These are phyloP conservation scores for Yamadazyma tumulicola DNA, from an alignment of 805 yeast species.

Conservation along the genomic window DNA sequence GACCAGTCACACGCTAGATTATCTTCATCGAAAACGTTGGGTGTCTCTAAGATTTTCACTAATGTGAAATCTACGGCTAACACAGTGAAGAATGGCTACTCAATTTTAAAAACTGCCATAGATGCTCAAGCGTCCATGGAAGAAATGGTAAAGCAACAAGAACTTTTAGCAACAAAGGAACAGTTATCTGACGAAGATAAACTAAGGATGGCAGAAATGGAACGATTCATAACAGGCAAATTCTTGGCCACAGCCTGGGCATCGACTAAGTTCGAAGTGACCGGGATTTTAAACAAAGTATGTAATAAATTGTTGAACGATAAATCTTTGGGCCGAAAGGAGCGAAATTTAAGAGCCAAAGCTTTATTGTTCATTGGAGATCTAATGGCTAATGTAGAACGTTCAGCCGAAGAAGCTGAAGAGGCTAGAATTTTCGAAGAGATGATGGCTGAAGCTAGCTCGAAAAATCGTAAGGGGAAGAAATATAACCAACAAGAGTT, in stretches of 20 bases:
- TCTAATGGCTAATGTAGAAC: slow-evolving; percentile 58
- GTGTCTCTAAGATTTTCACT: slow-evolving; percentile 80
- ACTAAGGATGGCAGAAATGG: slow-evolving; percentile 60
- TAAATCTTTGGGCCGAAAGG: slow-evolving; percentile 53
- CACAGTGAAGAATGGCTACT: slow-evolving; percentile 78
- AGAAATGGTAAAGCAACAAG: slow-evolving; percentile 71
- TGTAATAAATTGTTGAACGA: slow-evolving; percentile 52
- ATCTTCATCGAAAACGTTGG: slow-evolving; percentile 76
- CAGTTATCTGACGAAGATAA: slow-evolving; percentile 34
- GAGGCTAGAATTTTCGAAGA: slow-evolving; percentile 92
- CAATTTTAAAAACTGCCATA: slow-evolving; percentile 75
- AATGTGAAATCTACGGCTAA: slow-evolving; percentile 81
- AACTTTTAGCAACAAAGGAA: slow-evolving; percentile 32
- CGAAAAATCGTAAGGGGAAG: slow-evolving; percentile 42
- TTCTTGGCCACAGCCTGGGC: slow-evolving; percentile 94
- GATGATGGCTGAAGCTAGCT: slow-evolving; percentile 78
- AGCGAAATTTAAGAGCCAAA: slow-evolving; percentile 71
- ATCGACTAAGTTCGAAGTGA: slow-evolving; percentile 82
- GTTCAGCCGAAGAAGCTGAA: slow-evolving; percentile 87
- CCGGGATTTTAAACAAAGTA: slow-evolving; percentile 79
- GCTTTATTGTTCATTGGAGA: slow-evolving; percentile 73
- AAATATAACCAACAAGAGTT: slow-evolving; percentile 17
- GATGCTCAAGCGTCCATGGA: slow-evolving; percentile 78
- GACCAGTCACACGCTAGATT: slow-evolving; percentile 71
- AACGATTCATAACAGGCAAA: slow-evolving; percentile 80